A percentile compares a stretch with the other conserved stretches of the same genome.
Evolutionary conservation across 2,329 filamentous ascomycete species (phyloP).

Genomic region (Colletotrichum sp.): DNA sequence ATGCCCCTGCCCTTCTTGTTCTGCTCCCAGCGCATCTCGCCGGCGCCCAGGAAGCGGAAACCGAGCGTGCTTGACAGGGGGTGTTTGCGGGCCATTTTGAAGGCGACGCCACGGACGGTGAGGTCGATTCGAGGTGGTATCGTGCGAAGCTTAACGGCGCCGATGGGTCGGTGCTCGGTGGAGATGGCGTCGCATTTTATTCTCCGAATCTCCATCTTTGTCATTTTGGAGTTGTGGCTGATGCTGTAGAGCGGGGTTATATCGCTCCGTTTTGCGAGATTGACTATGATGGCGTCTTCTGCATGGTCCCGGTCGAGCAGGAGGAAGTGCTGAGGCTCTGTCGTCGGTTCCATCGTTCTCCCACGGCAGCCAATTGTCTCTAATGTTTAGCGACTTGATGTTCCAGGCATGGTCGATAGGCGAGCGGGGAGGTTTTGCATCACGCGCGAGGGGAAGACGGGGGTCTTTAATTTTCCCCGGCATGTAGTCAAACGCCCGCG

Average conservation of each 20-base stretch:
- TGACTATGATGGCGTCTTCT: neutral
- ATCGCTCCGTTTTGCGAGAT: neutral
- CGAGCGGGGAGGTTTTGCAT: accelerated
- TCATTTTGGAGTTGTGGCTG: conserved; percentile 3
- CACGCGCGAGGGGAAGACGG: neutral
- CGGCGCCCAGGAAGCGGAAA: conserved; percentile 9
- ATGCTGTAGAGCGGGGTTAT: neutral
- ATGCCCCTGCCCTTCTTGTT: neutral
- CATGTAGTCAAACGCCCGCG: neutral
- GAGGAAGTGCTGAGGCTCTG: neutral
- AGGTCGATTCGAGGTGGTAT: conserved; percentile 14
- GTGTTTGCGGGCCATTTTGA: conserved; percentile 14
- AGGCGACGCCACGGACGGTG: conserved; percentile 5
- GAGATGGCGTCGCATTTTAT: neutral
- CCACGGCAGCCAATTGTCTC: neutral
- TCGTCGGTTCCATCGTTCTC: neutral
- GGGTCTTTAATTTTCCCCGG: neutral
- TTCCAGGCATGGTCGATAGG: neutral
- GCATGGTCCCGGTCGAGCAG: neutral
- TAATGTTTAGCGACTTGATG: neutral
- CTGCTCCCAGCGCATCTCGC: conserved; percentile 18
- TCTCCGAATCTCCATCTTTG: conserved; percentile 12
- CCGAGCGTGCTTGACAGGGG: conserved; percentile 2
- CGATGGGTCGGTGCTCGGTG: neutral
- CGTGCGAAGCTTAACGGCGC: conserved; percentile 1